Evolutionary conservation across 352 stramenopile genomes (phyloP), one percentile per base, ranked within the genome.

Genomic region (Phytophthora boehmeriae): DNA sequence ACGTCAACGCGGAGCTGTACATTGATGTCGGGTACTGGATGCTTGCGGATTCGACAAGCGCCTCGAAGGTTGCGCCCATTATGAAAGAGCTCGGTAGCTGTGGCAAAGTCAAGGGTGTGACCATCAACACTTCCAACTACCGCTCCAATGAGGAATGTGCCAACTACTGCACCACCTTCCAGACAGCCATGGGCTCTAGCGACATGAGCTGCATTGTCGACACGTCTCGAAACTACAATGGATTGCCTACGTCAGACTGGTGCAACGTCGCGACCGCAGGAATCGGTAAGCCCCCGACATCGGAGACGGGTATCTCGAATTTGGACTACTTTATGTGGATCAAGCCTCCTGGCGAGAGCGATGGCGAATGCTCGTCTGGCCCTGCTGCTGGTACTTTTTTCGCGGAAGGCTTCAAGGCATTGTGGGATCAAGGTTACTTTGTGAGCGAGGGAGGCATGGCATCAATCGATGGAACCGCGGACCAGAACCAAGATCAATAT

Each of bases 101-200:
- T n/a, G 76, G 74, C 2, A 54, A 47, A 6, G 32, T 88, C 36
- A 86, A 85, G 25, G 83, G 83, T 13, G 78, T 90, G 22, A 64
- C 75, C 39, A 72, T 92, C 46, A 90, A 90, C 48, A 90, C 78
- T 41, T 84, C 78, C 25, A 90, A 90, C 65, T 88, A 90, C 67
- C 71, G 78, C 17, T 74, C 66, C 5, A 88, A 54, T 14, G 59
- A 70, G 6, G 68, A 86, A 58, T 67, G 80, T 8, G 39, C 61
- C 1, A 58, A 11, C 8, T 63, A 80, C 34, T 91, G 82, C 63
- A 54, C 22, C n/a, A 83, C 65, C 14, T 88, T 86, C 65, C 69
- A 81, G 60, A 73, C 43, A 4, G 67, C 73, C 2, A 79, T 75
- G 44, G 73, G 73, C 17, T 70, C 46, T 1, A 78, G 17, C 2